Percentiles rank a stretch among this genome's conserved stretches.
Evolutionary conservation across 2,329 filamentous ascomycete genomes (phyloP).

Genomic region (Colletotrichum sp.): DNA sequence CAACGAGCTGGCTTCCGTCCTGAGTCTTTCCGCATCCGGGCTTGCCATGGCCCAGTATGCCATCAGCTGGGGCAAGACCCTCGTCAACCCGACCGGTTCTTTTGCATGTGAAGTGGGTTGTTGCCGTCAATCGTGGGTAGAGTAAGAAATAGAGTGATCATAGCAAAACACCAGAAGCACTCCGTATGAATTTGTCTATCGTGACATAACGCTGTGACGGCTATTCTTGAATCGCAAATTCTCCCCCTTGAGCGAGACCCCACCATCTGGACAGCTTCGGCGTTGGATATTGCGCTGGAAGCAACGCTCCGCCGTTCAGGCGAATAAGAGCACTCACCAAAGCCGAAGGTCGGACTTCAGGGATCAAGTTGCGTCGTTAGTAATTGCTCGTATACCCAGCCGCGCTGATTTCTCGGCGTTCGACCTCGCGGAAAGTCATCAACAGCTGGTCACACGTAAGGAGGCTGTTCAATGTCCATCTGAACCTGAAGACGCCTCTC

Average conservation of each 20-base stretch:
- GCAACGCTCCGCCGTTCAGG: neutral
- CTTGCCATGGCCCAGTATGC: neutral
- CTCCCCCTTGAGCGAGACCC: slow-evolving; percentile 75
- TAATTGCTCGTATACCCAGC: neutral
- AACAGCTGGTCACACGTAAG: no score
- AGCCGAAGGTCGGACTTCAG: neutral
- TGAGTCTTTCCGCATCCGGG: neutral
- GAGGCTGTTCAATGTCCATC: no score
- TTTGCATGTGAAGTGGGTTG: neutral
- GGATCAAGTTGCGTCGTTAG: neutral
- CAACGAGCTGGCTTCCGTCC: neutral
- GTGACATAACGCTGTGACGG: slow-evolving; percentile 83
- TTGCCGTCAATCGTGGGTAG: neutral
- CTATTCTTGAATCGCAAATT: slow-evolving; percentile 80
- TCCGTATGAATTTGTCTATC: neutral
- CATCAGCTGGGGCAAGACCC: neutral
- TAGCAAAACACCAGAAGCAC: neutral
- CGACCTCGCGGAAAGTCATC: no score
- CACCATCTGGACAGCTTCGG: slow-evolving; percentile 77
- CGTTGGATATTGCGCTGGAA: slow-evolving; percentile 56
- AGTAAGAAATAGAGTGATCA: neutral
- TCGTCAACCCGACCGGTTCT: neutral
- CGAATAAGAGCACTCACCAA: neutral
- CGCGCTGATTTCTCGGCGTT: neutral
- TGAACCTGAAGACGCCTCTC: neutral